Percentiles rank a stretch among this genome's conserved stretches.
Conservation (phyloP, 1,139 yeast genomes). For the Suhomyces bokatorum region DNA sequence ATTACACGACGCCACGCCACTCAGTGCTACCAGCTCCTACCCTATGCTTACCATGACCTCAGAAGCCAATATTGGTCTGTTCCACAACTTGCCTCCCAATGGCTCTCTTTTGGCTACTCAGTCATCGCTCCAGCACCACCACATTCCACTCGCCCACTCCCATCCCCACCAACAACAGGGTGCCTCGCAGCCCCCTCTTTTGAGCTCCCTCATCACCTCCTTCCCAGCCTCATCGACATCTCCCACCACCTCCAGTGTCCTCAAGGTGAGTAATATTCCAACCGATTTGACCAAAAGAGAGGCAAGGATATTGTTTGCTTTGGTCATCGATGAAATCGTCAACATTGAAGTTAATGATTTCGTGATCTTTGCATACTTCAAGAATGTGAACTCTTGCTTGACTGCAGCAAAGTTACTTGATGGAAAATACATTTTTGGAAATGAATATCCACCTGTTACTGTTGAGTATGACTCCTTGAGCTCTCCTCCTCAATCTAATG, state of each 20-base stretch:
- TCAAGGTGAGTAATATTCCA: constrained; percentile 64
- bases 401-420: constrained; percentile 72
- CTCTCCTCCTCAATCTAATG: constrained; percentile 17
- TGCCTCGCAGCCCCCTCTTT: constrained; percentile 11
- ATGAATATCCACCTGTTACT: constrained; percentile 51
- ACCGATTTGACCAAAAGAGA: constrained; percentile 73
- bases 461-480: constrained; percentile 45
- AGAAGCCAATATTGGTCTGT: constrained; percentile 21
- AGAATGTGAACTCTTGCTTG: constrained; percentile 62
- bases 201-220: constrained; percentile 12
- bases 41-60: constrained; percentile 23
- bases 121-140: constrained; percentile 10
- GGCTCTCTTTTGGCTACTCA: constrained; percentile 8
- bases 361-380: constrained; percentile 63
- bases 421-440: constrained; percentile 65
- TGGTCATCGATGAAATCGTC: constrained; percentile 69
- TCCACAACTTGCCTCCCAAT: constrained; percentile 16
- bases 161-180: constrained; percentile 10
- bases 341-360: constrained; percentile 57
- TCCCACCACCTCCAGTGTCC: constrained; percentile 16
- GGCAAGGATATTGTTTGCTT: constrained; percentile 72
- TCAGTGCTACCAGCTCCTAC: not conserved
- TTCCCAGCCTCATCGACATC: constrained; percentile 12
- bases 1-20: not conserved
- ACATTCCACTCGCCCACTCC: constrained; percentile 9